These are phyloP conservation scores for Cutaneotrichosporon cyanovorans DNA, from an alignment of 1,284 basidiomycete species.

Conservation along the genomic window DNA sequence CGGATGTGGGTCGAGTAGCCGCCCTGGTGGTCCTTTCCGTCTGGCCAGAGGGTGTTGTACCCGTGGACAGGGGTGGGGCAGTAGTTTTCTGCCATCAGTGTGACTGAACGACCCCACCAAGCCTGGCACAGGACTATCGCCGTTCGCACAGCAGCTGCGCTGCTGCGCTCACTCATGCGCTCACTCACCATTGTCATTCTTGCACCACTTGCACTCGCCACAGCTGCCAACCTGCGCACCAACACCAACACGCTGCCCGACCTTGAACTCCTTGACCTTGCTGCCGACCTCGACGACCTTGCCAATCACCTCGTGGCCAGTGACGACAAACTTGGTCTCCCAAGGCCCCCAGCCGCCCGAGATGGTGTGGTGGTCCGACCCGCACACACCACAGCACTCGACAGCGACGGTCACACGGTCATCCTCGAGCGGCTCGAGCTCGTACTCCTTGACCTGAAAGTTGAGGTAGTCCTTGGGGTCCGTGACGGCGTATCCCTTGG, in stretches of 20 bases:
- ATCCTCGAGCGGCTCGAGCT: constrained; percentile 59
- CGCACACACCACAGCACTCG: constrained; percentile 50
- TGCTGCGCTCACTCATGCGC: not conserved
- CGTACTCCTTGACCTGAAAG: constrained; percentile 56
- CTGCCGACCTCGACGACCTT: constrained; percentile 47
- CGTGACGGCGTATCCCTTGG: constrained; percentile 38
- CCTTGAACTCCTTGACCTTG: constrained; percentile 46
- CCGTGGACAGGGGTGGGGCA: constrained; percentile 44
- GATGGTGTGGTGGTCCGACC: constrained; percentile 44
- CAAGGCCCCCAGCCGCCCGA: constrained; percentile 44
- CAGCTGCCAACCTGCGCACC: constrained; percentile 48
- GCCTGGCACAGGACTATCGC: not conserved
- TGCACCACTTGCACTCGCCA: constrained; percentile 43
- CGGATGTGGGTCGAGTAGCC: constrained; percentile 63
- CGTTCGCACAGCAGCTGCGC: not conserved
- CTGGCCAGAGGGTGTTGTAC: constrained; percentile 48
- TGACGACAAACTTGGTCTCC: constrained; percentile 42
- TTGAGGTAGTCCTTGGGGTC: constrained; percentile 42
- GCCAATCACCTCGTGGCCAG: constrained; percentile 50
- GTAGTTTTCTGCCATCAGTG: constrained; percentile 42
- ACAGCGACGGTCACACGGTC: constrained; percentile 65
- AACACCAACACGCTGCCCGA: constrained; percentile 48
- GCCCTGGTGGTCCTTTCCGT: constrained; percentile 51
- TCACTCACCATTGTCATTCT: constrained; percentile 40
- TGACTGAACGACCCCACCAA: not conserved